These are phyloP conservation scores for Alternaria brassicae DNA, from an alignment of 2,329 filamentous ascomycete species.

Conservation along the genomic window DNA sequence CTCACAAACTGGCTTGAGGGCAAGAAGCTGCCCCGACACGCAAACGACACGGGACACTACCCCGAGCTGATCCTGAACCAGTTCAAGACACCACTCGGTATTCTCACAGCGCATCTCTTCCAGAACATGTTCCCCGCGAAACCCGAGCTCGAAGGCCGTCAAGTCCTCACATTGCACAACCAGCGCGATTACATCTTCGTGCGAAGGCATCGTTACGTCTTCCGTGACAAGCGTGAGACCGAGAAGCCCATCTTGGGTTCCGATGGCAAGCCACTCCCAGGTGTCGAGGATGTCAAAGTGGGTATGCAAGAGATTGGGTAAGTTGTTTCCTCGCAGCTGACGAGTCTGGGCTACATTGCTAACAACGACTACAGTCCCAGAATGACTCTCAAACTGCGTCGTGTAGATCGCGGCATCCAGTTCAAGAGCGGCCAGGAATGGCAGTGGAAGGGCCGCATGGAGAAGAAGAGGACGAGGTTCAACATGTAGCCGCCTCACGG, in stretches of 20 bases:
- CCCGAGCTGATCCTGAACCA: constrained; percentile 92
- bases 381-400: constrained; percentile 84
- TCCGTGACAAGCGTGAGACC: constrained; percentile 83
- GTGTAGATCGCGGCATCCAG: constrained; percentile 89
- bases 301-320: constrained; percentile 86
- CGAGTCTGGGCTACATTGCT: neutral
- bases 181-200: constrained; percentile 97
- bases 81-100: constrained; percentile 90
- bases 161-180: constrained; percentile 92
- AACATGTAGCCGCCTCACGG: constrained; percentile 69
- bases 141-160: constrained; percentile 83
- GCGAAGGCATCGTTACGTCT: constrained; percentile 87
- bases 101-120: constrained; percentile 85
- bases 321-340: neutral
- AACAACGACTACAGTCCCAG: constrained; percentile 45
- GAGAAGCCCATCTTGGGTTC: constrained; percentile 85
- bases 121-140: constrained; percentile 77
- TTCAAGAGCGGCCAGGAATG: constrained; percentile 81
- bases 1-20: constrained; percentile 91
- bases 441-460: constrained; percentile 96
- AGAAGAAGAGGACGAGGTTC: constrained; percentile 92
- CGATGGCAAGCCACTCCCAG: constrained; percentile 83
- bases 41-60: constrained; percentile 83
- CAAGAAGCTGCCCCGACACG: constrained; percentile 86
- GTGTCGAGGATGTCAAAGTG: constrained; percentile 83